A percentile compares a stretch with the other conserved stretches of the same genome.
These are phyloP conservation scores for Calonectria honghensis DNA, from an alignment of 2,329 filamentous ascomycete genomes.

Conservation along the genomic window DNA sequence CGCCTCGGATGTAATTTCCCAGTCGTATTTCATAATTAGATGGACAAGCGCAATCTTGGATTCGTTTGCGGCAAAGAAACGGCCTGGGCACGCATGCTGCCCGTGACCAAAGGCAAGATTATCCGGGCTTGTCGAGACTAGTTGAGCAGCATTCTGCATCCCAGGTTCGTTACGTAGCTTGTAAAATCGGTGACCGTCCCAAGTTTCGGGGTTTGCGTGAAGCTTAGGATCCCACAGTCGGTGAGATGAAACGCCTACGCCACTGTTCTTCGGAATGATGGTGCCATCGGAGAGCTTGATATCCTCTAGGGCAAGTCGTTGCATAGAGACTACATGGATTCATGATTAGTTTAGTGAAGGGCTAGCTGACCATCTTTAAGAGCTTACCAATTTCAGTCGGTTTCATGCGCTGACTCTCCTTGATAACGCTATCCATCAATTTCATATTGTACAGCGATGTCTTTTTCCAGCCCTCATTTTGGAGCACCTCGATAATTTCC, in stretches of 20 bases:
- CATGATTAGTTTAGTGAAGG: neutral
- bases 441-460: slow-evolving; percentile 64
- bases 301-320: neutral
- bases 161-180: neutral
- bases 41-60: slow-evolving; percentile 5
- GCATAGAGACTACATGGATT: neutral
- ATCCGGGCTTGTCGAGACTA: neutral
- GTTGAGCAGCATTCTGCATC: slow-evolving; percentile 2
- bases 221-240: neutral
- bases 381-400: slow-evolving; percentile 60
- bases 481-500: neutral
- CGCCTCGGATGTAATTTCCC: neutral
- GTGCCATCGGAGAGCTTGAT: neutral
- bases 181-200: neutral
- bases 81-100: neutral
- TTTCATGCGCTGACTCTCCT: slow-evolving; percentile 69
- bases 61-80: neutral
- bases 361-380: neutral
- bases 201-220: neutral
- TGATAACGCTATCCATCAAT: slow-evolving; percentile 69
- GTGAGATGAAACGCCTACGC: neutral
- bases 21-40: neutral
- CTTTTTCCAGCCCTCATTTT: slow-evolving; percentile 64
- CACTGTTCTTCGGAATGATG: neutral
- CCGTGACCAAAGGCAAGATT: neutral